phyloP scores from a whole-genome alignment of 1,139 yeast genomes.

The Geotrichum histeridarum region DNA sequence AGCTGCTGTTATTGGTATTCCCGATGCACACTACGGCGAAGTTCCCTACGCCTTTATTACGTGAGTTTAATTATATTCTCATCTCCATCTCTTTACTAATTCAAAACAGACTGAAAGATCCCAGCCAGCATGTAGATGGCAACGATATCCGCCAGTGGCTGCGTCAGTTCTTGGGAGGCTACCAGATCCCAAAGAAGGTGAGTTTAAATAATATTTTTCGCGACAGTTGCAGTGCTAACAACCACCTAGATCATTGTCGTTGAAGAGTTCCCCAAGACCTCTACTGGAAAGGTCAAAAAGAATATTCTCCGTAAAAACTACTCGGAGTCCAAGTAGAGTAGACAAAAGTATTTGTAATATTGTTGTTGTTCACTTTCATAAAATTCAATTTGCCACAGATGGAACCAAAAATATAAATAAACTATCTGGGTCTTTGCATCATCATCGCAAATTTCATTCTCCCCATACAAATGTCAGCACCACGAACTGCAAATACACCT shows the following conservation, averaged over 20 bases:
- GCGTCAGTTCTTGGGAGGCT: conserved; percentile 34
- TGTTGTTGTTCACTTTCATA: background rate
- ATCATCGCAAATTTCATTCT: background rate
- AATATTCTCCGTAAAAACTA: conserved; percentile 27
- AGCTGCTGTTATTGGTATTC: conserved; percentile 39
- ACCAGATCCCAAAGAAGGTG: conserved; percentile 35
- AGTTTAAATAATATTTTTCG: conserved; percentile 27
- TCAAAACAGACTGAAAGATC: conserved; percentile 22
- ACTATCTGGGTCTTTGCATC: background rate
- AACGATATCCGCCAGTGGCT: conserved; percentile 29
- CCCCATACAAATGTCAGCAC: background rate
- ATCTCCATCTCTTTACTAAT: background rate
- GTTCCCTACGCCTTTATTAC: conserved; percentile 38
- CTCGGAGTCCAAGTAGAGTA: background rate
- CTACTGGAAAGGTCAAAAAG: conserved; percentile 39
- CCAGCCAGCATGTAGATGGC: conserved; percentile 20
- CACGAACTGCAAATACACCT: conserved; percentile 2
- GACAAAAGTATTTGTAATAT: background rate
- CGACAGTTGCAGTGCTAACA: conserved; percentile 4
- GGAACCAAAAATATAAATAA: background rate
- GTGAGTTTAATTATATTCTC: conserved; percentile 2
- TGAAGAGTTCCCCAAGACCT: conserved; percentile 36
- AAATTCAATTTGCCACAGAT: background rate
- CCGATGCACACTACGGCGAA: conserved; percentile 38
- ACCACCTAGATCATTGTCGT: conserved; percentile 25